These are phyloP conservation scores for Aspergillus steynii DNA, from an alignment of 495 filamentous ascomycete genomes.

Conservation along the genomic window DNA sequence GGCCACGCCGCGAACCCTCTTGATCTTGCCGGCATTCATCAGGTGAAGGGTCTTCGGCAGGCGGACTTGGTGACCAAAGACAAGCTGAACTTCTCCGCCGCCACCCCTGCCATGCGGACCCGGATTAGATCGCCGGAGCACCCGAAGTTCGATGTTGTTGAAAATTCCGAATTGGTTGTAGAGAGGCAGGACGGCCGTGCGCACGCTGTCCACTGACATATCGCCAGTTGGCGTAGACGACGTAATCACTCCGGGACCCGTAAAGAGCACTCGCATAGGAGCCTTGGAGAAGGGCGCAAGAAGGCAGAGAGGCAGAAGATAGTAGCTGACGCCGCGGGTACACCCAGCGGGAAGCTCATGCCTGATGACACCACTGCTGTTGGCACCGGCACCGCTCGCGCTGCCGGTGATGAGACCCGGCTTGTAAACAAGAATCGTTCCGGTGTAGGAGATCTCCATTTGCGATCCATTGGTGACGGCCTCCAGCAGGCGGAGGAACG, in stretches of 20 bases:
- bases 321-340: slow-evolving; percentile 85
- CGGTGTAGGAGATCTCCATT: slow-evolving; percentile 93
- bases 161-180: slow-evolving; percentile 89
- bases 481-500: slow-evolving; percentile 92
- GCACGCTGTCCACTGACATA: slow-evolving; percentile 86
- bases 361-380: slow-evolving; percentile 66
- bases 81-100: slow-evolving; percentile 87
- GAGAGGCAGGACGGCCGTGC: slow-evolving; percentile 87
- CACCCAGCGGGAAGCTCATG: slow-evolving; percentile 76
- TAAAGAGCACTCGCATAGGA: slow-evolving; percentile 82
- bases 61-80: slow-evolving; percentile 88
- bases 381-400: slow-evolving; percentile 62
- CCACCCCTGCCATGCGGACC: slow-evolving; percentile 73
- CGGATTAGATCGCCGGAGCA: slow-evolving; percentile 74
- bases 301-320: slow-evolving; percentile 82
- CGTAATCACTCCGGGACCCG: slow-evolving; percentile 92
- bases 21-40: slow-evolving; percentile 83
- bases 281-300: slow-evolving; percentile 92
- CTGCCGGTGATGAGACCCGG: slow-evolving; percentile 90
- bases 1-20: slow-evolving; percentile 86
- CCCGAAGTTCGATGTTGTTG: slow-evolving; percentile 82
- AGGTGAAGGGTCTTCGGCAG: slow-evolving; percentile 91
- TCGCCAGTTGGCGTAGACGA: slow-evolving; percentile 78
- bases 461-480: slow-evolving; percentile 91
- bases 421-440: slow-evolving; percentile 85